Percentiles rank a stretch among this genome's conserved stretches.
These are phyloP conservation scores for Coniochaeta hoffmannii DNA, from an alignment of 2,329 filamentous ascomycete species.

Conservation along the genomic window DNA sequence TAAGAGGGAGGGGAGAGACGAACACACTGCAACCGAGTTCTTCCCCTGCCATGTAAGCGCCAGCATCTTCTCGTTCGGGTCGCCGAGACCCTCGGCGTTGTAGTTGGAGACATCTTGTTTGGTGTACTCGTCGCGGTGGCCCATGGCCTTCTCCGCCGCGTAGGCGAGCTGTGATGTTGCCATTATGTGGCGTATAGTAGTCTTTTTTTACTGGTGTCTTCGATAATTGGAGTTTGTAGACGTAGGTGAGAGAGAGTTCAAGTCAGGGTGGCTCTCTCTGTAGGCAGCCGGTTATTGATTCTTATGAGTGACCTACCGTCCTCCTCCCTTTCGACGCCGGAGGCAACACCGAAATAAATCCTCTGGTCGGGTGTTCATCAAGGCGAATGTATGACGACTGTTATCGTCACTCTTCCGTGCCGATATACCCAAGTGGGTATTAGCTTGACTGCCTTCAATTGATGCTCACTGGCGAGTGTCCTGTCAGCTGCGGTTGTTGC, in stretches of 20 bases:
- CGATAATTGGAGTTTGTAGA: too few relatives aligned
- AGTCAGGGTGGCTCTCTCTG: neutral
- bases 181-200: conserved; percentile 27
- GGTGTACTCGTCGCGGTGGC: conserved; percentile 57
- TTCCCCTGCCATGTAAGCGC: conserved; percentile 79
- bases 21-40: conserved; percentile 64
- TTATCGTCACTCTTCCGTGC: neutral
- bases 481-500: neutral
- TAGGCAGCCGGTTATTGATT: too few relatives aligned
- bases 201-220: neutral
- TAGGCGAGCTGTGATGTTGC: conserved; percentile 60
- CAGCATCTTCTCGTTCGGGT: conserved; percentile 61
- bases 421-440: neutral
- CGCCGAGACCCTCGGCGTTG: conserved; percentile 22
- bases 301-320: neutral
- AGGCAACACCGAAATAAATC: neutral
- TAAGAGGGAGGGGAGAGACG: conserved; percentile 8
- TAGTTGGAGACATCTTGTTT: conserved; percentile 67
- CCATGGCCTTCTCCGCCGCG: conserved; percentile 57
- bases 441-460: neutral
- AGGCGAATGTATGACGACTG: conserved; percentile 2
- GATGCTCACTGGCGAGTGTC: too few relatives aligned
- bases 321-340: neutral
- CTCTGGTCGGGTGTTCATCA: neutral
- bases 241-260: neutral